phyloP scores from a whole-genome alignment of 2,329 filamentous ascomycete species.

The Orbilia blumenaviensis region DNA sequence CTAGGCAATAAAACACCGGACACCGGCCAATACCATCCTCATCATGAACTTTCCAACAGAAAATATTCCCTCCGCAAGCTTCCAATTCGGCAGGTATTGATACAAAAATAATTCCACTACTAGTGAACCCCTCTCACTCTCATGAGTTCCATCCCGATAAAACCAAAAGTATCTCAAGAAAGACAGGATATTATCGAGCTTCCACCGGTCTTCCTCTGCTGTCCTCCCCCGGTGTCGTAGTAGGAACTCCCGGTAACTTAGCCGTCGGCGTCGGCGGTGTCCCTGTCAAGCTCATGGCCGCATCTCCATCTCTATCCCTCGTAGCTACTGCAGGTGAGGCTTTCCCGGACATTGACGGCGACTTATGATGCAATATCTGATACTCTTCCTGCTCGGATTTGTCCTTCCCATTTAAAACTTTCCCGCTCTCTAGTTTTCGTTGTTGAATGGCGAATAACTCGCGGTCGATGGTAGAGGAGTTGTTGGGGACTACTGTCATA shows the following conservation, averaged over 20 bases:
- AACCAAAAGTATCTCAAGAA: neutral
- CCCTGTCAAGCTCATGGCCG: conserved; percentile 26
- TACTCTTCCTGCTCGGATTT: conserved; percentile 52
- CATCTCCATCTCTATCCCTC: conserved; percentile 43
- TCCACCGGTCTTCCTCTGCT: conserved; percentile 43
- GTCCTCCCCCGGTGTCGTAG: conserved; percentile 22
- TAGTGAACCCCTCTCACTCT: neutral
- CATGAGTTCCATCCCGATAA: too few species aligned
- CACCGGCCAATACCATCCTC: neutral
- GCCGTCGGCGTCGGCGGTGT: conserved; percentile 22
- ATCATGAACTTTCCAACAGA: neutral
- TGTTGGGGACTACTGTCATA: neutral
- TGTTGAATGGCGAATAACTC: conserved; percentile 50
- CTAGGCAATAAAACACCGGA: too few species aligned
- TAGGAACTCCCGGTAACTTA: neutral
- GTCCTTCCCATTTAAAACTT: conserved; percentile 50
- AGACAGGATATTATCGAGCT: conserved; percentile 32
- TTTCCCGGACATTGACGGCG: conserved; percentile 51
- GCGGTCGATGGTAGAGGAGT: conserved; percentile 33
- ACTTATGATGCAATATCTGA: conserved; percentile 51
- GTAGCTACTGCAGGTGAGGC: conserved; percentile 25
- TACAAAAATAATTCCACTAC: neutral
- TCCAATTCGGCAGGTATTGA: conserved; percentile 6
- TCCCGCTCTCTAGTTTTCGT: conserved; percentile 48
- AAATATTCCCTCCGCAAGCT: neutral